Base-by-base conservation (phyloP, 2,329 filamentous ascomycete species). In the Alternaria angustiovoidea region DNA sequence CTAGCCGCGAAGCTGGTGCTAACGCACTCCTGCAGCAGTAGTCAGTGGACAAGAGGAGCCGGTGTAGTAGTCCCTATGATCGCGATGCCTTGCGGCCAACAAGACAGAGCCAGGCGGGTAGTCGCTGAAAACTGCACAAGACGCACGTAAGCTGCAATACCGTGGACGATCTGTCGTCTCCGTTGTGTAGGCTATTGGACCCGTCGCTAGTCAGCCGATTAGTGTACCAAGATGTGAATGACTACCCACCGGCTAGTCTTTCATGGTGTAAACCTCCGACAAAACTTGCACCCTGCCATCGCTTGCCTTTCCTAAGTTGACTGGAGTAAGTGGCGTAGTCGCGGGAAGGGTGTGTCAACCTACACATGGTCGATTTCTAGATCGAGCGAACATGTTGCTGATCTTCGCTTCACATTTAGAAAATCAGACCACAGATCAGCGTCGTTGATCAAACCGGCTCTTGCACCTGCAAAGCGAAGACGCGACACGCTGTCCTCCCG, bases 341-440 rank as follows among this genome's bases (percentile, higher is more conserved):
- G 62, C 54, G 58, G 57, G 54, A 54, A 53, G 47, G 42, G 43
- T 54, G 56, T 59, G 49, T 51, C 56, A 43, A 38, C 48, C 51
- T 42, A 39, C 51, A 58, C 59, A 47, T 54, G 22, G 47, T 28
- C 42, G 46, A 26, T 51, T 16, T 48, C 61, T 48, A 18, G 49
- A 62, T 62, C 16, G 38, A 60, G 56, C 46, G 20, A 59, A 28
- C 12, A 28, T 46, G 30, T 53, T 53, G 66, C 54, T 61, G 67
- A 70, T 70, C 67, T 32, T 69, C 65, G 70, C 69, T 66, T 69
- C 64, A 54, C 49, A 48, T 54, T 51, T 16, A 36, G 30, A 41
- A 64, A 52, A 62, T 72, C 70, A 69, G 67, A 62, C 70, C 67
- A 72, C 55, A 64, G 67, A 71, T 71, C 70, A 65, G 64, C 69